Conservation (phyloP, 2,329 filamentous ascomycete species). For the Thielaviopsis punctulata region DNA sequence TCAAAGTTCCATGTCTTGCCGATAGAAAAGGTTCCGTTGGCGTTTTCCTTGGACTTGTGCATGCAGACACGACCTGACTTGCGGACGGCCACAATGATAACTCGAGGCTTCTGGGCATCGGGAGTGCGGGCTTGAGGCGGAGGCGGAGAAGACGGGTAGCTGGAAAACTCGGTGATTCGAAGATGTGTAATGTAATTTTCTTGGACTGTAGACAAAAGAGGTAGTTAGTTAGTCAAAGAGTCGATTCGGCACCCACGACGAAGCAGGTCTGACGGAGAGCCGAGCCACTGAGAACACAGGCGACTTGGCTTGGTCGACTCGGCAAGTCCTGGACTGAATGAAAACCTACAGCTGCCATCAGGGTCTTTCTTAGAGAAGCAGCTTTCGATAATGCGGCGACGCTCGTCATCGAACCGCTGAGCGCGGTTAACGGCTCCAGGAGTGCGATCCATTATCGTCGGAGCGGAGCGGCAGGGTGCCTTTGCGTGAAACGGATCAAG, state of each 20-base stretch:
- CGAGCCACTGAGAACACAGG: not conserved
- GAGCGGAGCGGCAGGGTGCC: not conserved
- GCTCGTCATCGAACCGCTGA: conserved; percentile 92
- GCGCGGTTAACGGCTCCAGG: conserved; percentile 29
- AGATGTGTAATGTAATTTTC: conserved; percentile 99
- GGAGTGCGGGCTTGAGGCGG: conserved; percentile 56
- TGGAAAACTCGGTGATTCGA: conserved; percentile 70
- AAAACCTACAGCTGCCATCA: conserved; percentile 61
- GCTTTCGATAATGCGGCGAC: conserved; percentile 81
- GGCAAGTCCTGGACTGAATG: too few species aligned
- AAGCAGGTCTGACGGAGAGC: too few species aligned
- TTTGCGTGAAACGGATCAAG: not conserved
- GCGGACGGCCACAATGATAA: conserved; percentile 85
- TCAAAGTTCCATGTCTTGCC: conserved; percentile 97
- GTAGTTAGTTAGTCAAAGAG: not conserved
- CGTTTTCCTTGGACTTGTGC: conserved; percentile 93
- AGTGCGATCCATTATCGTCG: not conserved
- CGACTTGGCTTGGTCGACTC: too few species aligned
- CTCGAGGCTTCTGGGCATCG: conserved; percentile 67
- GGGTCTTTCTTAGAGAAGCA: conserved; percentile 83
- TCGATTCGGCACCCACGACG: not conserved
- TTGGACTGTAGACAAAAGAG: conserved; percentile 32
- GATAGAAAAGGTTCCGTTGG: conserved; percentile 86
- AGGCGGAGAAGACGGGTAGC: conserved; percentile 66
- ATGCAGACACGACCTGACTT: conserved; percentile 85